phyloP scores from a whole-genome alignment of 2,329 filamentous ascomycete genomes.

The Alternaria ventricosa region DNA sequence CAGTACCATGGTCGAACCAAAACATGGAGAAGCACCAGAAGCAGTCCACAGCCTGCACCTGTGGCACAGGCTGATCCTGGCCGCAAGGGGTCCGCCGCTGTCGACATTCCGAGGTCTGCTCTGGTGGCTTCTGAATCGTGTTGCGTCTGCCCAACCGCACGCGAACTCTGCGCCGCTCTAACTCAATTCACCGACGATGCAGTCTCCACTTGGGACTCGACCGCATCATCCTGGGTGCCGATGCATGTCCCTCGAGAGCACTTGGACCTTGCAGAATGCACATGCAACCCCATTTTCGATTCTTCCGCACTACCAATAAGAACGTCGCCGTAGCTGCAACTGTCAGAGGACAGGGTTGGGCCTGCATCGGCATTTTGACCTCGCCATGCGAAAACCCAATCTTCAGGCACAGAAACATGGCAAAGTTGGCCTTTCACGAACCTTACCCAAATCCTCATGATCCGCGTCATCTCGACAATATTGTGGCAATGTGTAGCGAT shows the following conservation, averaged over 20 bases:
- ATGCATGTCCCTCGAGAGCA: constrained; percentile 18
- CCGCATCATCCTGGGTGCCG: constrained; percentile 8
- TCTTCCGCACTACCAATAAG: constrained; percentile 36
- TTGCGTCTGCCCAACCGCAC: constrained; percentile 10
- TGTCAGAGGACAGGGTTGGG: constrained; percentile 14
- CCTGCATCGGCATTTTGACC: constrained; percentile 10
- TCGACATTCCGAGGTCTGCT: constrained; percentile 13
- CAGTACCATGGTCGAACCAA: constrained; percentile 13
- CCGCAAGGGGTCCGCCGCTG: constrained; percentile 13
- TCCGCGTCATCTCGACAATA: not conserved
- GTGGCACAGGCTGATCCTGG: constrained; percentile 13
- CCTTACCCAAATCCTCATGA: not conserved
- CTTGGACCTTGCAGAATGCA: constrained; percentile 17
- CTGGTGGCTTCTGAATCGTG: constrained; percentile 11
- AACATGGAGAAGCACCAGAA: constrained; percentile 7
- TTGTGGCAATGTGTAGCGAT: not conserved
- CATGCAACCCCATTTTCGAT: constrained; percentile 27
- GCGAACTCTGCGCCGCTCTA: constrained; percentile 13
- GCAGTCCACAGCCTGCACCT: not conserved
- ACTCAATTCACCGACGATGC: constrained; percentile 5
- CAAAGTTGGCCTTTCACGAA: not conserved
- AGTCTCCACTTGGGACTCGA: constrained; percentile 8
- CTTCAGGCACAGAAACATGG: not conserved
- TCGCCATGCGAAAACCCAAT: constrained; percentile 17
- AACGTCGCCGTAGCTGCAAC: constrained; percentile 21